Conservation (phyloP, 2,329 filamentous ascomycete species). For the Hirsutella minnesotensis region DNA sequence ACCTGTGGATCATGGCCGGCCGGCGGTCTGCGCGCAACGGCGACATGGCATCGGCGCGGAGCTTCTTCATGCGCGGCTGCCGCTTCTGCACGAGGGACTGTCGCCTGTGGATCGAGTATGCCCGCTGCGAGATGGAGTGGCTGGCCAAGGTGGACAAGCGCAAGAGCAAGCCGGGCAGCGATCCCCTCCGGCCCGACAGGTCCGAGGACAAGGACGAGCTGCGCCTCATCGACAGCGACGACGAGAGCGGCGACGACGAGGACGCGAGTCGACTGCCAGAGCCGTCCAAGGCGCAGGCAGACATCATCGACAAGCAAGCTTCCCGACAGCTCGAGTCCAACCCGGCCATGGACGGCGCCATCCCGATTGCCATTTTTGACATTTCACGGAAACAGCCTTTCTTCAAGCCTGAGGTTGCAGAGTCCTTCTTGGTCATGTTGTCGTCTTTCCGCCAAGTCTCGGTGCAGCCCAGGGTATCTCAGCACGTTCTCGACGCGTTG, state of each 20-base stretch:
- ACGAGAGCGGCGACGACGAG: conserved; percentile 32
- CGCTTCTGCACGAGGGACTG: conserved; percentile 73
- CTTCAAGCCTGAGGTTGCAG: conserved; percentile 52
- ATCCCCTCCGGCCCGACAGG: conserved; percentile 32
- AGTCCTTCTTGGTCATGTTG: conserved; percentile 73
- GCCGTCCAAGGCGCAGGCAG: conserved; percentile 24
- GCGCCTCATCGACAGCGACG: conserved; percentile 29
- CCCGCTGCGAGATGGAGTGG: conserved; percentile 86
- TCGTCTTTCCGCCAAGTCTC: conserved; percentile 55
- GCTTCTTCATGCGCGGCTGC: conserved; percentile 78
- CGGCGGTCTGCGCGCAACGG: conserved; percentile 66
- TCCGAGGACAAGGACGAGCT: conserved; percentile 38
- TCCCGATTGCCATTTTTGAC: conserved; percentile 86
- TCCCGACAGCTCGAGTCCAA: conserved; percentile 52
- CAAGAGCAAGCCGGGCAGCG: conserved; percentile 38
- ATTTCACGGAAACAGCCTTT: conserved; percentile 69
- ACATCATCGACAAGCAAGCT: conserved; percentile 34
- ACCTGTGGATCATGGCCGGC: conserved; percentile 79
- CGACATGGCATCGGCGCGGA: conserved; percentile 77
- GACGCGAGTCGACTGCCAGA: conserved; percentile 34
- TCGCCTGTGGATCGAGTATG: conserved; percentile 79
- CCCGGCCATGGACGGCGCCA: conserved; percentile 82
- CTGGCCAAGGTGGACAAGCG: conserved; percentile 68
- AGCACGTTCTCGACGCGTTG: conserved; percentile 61
- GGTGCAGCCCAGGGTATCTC: conserved; percentile 53